Evolutionary conservation across 2,329 filamentous ascomycete genomes (phyloP), one percentile per base, ranked within the genome.

Genomic region (Thermoascus crustaceus): DNA sequence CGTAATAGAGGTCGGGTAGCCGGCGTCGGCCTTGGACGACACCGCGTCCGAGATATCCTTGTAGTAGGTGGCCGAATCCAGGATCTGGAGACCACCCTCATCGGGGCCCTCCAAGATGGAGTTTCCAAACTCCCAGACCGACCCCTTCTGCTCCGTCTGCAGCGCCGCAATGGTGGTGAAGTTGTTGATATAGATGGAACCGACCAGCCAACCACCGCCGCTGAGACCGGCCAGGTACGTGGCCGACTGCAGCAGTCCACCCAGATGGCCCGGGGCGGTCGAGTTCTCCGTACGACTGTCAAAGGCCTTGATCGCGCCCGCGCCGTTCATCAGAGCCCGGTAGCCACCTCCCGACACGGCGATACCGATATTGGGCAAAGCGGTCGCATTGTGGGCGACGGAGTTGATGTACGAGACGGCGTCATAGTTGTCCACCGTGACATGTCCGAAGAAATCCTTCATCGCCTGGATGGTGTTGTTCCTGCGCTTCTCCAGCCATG

Each of bases 301-400:
- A 46, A 86, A 88, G 0, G 86, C 87, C 19, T 82, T 75, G 10
- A 94, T 49, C 27, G 80, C 81, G 41, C 87, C 87, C 10, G 80
- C 87, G 23, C 85, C 86, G 53, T 83, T 89, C 66, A 88, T 68
- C 65, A 93, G 69, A n/a, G 87, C 86, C 38, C 87, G 73, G 57
- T 91, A 94, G 22, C 87, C 87, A 54, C 87, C 87, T 8, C 86
- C 86, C 0, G 85, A 91, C 29, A 83, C 68, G 7, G 86, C 84
- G 43, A 94, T 75, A 10, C 71, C 85, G 42, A 94, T 78, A 46
- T 80, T 83, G 0, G 80, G 79, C 17, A 81, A 50, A 1, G 69
- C 66, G 10, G 69, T 67, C 2, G 64, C 66, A 57, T 81, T 79
- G 46, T 64, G 63, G 23, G 61, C 60, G 41, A 76, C 58, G 0